Conservation (phyloP, 1,284 basidiomycete genomes). For the Violaceomyces palustris region DNA sequence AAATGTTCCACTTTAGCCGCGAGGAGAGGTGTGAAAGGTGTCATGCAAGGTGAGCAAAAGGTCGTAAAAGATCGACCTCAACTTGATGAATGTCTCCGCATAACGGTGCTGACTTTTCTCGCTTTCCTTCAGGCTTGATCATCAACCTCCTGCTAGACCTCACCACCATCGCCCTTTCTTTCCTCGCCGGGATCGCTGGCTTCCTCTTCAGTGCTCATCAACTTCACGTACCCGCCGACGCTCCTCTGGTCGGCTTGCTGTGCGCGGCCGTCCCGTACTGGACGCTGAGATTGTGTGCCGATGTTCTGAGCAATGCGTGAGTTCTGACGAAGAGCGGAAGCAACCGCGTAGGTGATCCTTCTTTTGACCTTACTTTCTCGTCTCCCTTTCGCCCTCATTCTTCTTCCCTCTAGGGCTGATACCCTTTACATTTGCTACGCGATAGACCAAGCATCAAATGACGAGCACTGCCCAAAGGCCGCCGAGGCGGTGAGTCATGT, state of each 20-base stretch:
- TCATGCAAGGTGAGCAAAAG: conserved; percentile 33
- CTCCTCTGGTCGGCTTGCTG: conserved; percentile 69
- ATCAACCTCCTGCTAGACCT: conserved; percentile 63
- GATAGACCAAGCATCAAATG: conserved; percentile 67
- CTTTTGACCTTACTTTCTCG: neutral
- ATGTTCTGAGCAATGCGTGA: conserved; percentile 72
- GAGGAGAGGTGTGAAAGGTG: conserved; percentile 51
- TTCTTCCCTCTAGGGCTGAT: conserved; percentile 60
- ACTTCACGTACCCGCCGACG: conserved; percentile 68
- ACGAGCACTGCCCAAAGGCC: conserved; percentile 24
- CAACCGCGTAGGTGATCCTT: neutral
- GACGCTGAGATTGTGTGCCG: conserved; percentile 74
- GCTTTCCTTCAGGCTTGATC: conserved; percentile 59
- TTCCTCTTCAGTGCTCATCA: conserved; percentile 85
- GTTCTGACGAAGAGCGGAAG: conserved; percentile 26
- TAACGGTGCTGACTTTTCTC: neutral
- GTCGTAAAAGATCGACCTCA: no score
- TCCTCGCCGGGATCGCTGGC: conserved; percentile 73
- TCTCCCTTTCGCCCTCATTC: conserved; percentile 1
- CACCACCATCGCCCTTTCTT: conserved; percentile 68
- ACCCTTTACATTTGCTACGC: conserved; percentile 82
- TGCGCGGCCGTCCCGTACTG: conserved; percentile 75
- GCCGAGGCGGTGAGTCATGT: no score
- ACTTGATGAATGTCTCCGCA: neutral
- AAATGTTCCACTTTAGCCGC: conserved; percentile 63